A percentile compares a stretch with the other conserved stretches of the same genome.
phyloP scores from a whole-genome alignment of 768 basidiomycete genomes.

The Atractiella rhizophila region DNA sequence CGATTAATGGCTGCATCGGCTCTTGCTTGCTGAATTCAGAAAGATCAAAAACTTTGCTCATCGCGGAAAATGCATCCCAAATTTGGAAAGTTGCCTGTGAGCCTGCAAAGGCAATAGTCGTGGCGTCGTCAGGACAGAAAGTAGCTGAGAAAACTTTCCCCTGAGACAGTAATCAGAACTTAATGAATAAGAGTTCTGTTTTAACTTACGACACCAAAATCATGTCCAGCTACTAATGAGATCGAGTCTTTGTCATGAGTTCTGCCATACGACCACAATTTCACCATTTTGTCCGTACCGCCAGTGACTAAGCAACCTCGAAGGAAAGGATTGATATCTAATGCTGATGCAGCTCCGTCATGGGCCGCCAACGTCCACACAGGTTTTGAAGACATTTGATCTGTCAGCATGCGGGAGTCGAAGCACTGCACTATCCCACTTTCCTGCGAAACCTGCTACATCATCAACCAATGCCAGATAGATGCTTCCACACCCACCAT shows the following conservation, averaged over 20 bases:
- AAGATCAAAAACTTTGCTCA: too few relatives aligned
- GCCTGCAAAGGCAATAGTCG: conserved; percentile 79
- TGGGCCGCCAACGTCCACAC: conserved; percentile 81
- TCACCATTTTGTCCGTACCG: conserved; percentile 73
- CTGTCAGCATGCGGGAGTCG: conserved; percentile 38
- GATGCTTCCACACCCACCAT: conserved; percentile 33
- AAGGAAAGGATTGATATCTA: conserved; percentile 76
- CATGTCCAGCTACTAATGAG: conserved; percentile 58
- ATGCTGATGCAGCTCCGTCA: conserved; percentile 60
- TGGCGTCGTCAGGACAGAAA: conserved; percentile 82
- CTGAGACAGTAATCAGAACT: conserved; percentile 24
- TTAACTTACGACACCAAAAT: conserved; percentile 55
- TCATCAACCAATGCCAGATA: background rate
- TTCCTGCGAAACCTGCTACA: conserved; percentile 30
- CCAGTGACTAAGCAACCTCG: conserved; percentile 79
- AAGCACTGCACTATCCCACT: conserved; percentile 82
- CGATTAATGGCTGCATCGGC: too few relatives aligned
- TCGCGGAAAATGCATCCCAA: too few relatives aligned
- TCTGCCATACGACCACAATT: conserved; percentile 57
- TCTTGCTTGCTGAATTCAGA: too few relatives aligned
- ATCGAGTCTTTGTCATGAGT: conserved; percentile 42
- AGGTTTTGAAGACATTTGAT: conserved; percentile 22
- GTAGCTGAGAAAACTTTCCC: conserved; percentile 83
- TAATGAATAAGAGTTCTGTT: background rate
- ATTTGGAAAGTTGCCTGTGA: conserved; percentile 81